Evolutionary conservation across 2,329 filamentous ascomycete species (phyloP).

Genomic region (Aspergillus sp.): DNA sequence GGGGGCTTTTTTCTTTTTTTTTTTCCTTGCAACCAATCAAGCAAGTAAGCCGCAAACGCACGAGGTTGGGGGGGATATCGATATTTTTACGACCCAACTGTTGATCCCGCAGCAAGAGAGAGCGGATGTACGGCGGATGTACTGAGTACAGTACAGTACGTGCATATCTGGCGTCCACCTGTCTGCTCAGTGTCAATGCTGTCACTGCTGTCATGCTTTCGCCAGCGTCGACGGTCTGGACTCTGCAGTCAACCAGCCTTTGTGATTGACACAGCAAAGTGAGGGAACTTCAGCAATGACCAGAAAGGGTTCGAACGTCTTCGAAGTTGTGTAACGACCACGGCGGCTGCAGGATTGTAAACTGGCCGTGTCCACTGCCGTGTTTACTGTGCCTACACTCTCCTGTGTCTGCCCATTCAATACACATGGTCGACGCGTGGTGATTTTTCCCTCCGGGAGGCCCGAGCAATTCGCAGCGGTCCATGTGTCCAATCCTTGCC

Average conservation of each 20-base stretch:
- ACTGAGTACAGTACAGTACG: not conserved
- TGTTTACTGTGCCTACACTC: not conserved
- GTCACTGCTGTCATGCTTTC: no score
- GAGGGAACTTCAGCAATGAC: no score
- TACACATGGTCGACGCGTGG: not conserved
- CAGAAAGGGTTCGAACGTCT: no score
- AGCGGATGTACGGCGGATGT: not conserved
- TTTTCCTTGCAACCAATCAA: constrained; percentile 2
- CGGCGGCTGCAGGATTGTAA: not conserved
- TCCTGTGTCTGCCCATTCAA: not conserved
- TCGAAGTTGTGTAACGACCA: no score
- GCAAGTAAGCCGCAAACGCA: not conserved
- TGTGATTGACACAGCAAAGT: not conserved
- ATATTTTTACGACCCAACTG: not conserved
- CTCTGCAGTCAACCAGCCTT: not conserved
- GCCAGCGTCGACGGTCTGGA: not conserved
- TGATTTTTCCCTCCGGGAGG: not conserved
- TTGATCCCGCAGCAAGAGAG: constrained; percentile 6
- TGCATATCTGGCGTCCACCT: not conserved
- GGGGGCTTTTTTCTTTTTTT: constrained; percentile 16
- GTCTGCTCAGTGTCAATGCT: no score
- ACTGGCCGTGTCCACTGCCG: not conserved
- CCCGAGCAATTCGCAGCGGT: not conserved
- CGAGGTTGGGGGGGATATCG: not conserved
- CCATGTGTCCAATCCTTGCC: not conserved